Conservation (phyloP, 2,329 filamentous ascomycete species). For the Aspergillus chevalieri region DNA sequence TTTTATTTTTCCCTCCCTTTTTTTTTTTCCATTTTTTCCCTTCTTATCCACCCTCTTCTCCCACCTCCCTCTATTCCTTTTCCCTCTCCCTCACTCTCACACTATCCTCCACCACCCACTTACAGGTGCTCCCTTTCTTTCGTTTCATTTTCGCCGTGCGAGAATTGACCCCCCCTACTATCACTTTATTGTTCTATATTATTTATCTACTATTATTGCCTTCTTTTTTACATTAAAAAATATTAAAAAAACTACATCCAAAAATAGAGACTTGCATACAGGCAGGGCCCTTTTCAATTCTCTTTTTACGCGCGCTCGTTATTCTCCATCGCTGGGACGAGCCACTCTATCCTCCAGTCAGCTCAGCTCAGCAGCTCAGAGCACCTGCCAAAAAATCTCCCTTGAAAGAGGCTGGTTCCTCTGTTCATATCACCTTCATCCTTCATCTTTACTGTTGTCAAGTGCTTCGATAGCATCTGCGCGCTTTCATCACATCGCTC, state of each 20-base stretch:
- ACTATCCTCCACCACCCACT: slow-evolving; percentile 8
- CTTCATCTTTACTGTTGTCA: too few species aligned
- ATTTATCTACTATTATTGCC: slow-evolving; percentile 5
- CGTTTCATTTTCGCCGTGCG: slow-evolving; percentile 30
- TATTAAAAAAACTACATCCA: background rate
- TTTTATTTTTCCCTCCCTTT: slow-evolving; percentile 14
- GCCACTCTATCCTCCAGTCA: too few species aligned
- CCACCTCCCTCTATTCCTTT: slow-evolving; percentile 9
- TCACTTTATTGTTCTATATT: background rate
- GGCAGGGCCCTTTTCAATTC: slow-evolving; percentile 32
- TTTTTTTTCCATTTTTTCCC: slow-evolving; percentile 14
- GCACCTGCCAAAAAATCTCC: slow-evolving; percentile 1
- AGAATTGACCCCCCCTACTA: slow-evolving; percentile 10
- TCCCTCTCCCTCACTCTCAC: slow-evolving; percentile 11
- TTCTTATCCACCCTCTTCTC: slow-evolving; percentile 18
- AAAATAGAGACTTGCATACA: slow-evolving; percentile 17
- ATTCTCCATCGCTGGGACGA: slow-evolving; percentile 1
- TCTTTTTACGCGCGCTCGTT: slow-evolving; percentile 11
- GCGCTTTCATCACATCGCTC: slow-evolving; percentile 8
- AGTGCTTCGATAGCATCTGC: slow-evolving; percentile 17
- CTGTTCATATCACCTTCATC: slow-evolving; percentile 6
- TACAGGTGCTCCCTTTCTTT: slow-evolving; percentile 8
- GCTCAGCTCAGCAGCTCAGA: too few species aligned
- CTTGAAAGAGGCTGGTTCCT: slow-evolving; percentile 33
- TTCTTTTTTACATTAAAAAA: slow-evolving; percentile 6